A percentile compares a stretch with the other conserved stretches of the same genome.
phyloP scores from a whole-genome alignment of 148 eudicot species.

The Vaccinium macrocarpon region DNA sequence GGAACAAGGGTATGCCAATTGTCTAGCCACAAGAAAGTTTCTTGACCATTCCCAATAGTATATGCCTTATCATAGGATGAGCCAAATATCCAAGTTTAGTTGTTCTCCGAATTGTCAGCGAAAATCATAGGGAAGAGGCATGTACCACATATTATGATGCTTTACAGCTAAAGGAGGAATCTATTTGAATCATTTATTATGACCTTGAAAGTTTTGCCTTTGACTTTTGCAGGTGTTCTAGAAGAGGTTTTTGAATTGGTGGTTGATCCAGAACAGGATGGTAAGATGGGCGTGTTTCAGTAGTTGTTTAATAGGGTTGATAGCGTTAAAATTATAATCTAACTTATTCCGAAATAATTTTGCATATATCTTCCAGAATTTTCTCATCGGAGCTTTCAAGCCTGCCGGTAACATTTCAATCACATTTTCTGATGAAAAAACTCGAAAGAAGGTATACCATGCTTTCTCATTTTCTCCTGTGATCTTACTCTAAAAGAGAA shows the following conservation, averaged over 20 bases:
- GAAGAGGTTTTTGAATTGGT: slow-evolving; percentile 13
- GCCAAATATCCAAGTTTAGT: neutral
- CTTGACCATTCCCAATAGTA: neutral
- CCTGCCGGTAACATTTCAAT: slow-evolving; percentile 64
- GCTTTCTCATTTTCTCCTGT: neutral
- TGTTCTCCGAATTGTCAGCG: neutral
- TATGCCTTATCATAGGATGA: neutral
- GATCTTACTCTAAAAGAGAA: neutral
- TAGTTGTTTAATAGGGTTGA: neutral
- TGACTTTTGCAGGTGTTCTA: slow-evolving; percentile 14
- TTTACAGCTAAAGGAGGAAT: neutral
- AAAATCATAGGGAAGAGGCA: neutral
- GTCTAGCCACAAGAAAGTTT: neutral
- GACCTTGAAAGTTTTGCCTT: neutral
- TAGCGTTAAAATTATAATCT: neutral
- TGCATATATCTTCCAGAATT: neutral
- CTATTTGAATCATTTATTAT: neutral
- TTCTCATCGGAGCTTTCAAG: neutral
- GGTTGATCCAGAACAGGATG: slow-evolving; percentile 21
- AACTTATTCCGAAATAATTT: neutral
- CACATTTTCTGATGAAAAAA: slow-evolving; percentile 73
- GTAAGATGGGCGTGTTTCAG: slow-evolving; percentile 6
- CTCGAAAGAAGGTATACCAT: slow-evolving; percentile 74
- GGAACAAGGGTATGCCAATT: neutral
- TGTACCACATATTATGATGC: neutral